A percentile compares a stretch with the other conserved stretches of the same genome.
Evolutionary conservation across 2,329 filamentous ascomycete genomes (phyloP).

Genomic region (Aaosphaeria pasadenensis): DNA sequence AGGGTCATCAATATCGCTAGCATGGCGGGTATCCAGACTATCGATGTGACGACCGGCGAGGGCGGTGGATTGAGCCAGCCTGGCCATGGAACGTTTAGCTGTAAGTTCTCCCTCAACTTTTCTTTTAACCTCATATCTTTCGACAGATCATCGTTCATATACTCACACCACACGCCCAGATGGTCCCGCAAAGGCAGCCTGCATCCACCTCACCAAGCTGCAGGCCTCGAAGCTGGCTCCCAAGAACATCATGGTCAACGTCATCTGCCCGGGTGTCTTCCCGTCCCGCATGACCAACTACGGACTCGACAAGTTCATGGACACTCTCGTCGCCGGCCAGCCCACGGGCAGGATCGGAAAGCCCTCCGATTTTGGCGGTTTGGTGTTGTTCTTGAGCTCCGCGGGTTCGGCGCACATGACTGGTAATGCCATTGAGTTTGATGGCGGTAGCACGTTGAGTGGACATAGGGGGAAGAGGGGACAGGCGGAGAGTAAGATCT

Average conservation of each 20-base stretch:
- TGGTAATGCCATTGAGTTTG: constrained; percentile 48
- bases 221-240: constrained; percentile 51
- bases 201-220: constrained; percentile 53
- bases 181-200: constrained; percentile 52
- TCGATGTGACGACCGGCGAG: constrained; percentile 45
- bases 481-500: constrained; percentile 31
- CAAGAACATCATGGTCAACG: constrained; percentile 52
- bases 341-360: constrained; percentile 48
- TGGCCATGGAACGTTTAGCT: constrained; percentile 51
- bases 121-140: too few species aligned
- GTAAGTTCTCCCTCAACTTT: constrained; percentile 22
- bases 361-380: constrained; percentile 47
- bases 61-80: constrained; percentile 53
- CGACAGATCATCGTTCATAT: too few species aligned
- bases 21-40: constrained; percentile 43
- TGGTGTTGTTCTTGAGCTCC: constrained; percentile 45
- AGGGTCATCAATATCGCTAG: constrained; percentile 55
- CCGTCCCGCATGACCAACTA: constrained; percentile 55
- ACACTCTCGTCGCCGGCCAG: constrained; percentile 46
- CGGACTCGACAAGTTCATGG: constrained; percentile 49
- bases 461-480: constrained; percentile 42
- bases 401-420: constrained; percentile 45
- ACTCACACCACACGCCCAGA: constrained; percentile 32
- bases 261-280: constrained; percentile 46
- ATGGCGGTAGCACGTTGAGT: constrained; percentile 44